Evolutionary conservation across 305 asterid species (phyloP).

Genomic region (Solanum hybrid): DNA sequence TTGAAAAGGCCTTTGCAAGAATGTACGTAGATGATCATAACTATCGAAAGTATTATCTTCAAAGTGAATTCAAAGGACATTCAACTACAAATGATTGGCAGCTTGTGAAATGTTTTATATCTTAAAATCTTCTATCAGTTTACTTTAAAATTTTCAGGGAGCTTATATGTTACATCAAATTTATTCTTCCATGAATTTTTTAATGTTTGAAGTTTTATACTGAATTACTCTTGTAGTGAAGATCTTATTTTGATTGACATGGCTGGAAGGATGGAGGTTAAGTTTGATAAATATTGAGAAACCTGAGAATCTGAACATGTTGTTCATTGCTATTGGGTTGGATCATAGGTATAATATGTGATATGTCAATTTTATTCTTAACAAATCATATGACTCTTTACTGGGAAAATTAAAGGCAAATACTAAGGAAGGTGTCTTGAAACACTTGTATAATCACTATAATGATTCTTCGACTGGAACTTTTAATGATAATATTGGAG

Average conservation of each 20-base stretch:
- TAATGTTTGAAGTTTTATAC: neutral
- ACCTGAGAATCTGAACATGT: neutral
- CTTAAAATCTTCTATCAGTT: neutral
- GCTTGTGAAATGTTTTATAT: neutral
- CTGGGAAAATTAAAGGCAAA: neutral
- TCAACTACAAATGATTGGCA: neutral
- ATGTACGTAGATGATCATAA: neutral
- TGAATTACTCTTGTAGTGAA: neutral
- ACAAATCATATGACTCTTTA: neutral
- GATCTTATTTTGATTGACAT: neutral
- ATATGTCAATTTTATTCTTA: neutral
- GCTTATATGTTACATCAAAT: neutral
- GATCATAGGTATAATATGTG: neutral
- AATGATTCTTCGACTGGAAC: neutral
- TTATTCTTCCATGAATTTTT: neutral
- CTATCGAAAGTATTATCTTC: neutral
- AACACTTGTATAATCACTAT: neutral
- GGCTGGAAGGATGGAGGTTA: neutral
- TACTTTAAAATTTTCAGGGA: neutral
- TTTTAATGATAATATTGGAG: neutral
- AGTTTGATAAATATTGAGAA: neutral
- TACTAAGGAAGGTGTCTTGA: neutral
- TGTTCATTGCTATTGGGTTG: neutral
- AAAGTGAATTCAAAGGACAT: neutral
- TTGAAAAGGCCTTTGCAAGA: neutral